Conservation (phyloP, 192 early-diverging fungal genomes). For the Podila verticillata region DNA sequence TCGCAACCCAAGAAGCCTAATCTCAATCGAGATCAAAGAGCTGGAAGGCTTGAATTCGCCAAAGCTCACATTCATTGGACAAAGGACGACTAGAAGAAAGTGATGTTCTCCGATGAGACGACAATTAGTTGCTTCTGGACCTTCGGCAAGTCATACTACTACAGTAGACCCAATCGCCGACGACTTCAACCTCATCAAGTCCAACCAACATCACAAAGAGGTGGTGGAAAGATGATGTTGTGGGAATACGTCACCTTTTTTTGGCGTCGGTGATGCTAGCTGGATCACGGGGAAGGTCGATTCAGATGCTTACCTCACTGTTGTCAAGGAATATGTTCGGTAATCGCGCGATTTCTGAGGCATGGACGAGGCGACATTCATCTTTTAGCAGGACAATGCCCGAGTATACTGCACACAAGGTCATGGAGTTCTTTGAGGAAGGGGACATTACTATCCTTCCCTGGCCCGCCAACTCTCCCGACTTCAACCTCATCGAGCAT, state of each 20-base stretch:
- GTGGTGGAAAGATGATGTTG: conserved; percentile 14
- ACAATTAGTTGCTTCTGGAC: conserved; percentile 3
- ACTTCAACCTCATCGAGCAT: conserved; percentile 13
- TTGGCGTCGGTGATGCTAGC: neutral
- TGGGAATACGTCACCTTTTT: no score
- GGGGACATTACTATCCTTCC: neutral
- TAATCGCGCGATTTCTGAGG: neutral
- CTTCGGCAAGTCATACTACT: conserved; percentile 1
- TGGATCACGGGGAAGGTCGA: conserved; percentile 13
- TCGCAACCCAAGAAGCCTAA: neutral
- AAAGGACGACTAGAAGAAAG: conserved; percentile 5
- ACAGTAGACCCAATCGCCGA: neutral
- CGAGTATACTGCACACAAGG: conserved; percentile 1
- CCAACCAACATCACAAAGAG: neutral
- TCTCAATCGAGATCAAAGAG: neutral
- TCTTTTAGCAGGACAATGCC: conserved; percentile 27
- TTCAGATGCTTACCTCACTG: conserved; percentile 9
- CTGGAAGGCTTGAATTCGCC: neutral
- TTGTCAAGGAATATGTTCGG: conserved; percentile 3
- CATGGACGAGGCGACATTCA: conserved; percentile 7
- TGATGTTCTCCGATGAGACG: conserved; percentile 20
- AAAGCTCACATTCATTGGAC: conserved; percentile 7
- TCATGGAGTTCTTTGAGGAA: neutral
- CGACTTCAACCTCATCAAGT: neutral
- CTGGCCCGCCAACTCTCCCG: conserved; percentile 18